Conservation (phyloP, 2,329 filamentous ascomycete genomes). For the Fusarium miscanthi region DNA sequence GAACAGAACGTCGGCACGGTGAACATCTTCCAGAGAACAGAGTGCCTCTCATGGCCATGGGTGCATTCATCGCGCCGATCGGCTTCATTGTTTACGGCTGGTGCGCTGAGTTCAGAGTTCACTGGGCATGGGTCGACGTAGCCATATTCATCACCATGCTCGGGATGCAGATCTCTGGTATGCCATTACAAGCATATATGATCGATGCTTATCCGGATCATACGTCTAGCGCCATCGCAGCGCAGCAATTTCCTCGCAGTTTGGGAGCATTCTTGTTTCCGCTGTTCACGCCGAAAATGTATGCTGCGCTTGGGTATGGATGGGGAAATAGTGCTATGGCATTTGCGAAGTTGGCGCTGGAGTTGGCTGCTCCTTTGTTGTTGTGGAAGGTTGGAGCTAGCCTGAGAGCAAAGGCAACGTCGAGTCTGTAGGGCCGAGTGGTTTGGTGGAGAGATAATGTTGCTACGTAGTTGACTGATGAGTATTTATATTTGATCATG, state of each 20-base stretch:
- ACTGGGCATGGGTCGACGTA: slow-evolving; percentile 54
- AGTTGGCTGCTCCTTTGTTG: slow-evolving; percentile 51
- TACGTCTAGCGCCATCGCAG: slow-evolving; percentile 59
- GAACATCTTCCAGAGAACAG: slow-evolving; percentile 40
- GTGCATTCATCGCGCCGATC: slow-evolving; percentile 55
- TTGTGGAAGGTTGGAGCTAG: slow-evolving; percentile 56
- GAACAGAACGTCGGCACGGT: slow-evolving; percentile 31
- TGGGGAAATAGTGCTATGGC: slow-evolving; percentile 55
- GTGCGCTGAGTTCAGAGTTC: slow-evolving; percentile 51
- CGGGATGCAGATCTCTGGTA: slow-evolving; percentile 48
- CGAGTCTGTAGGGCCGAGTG: not conserved
- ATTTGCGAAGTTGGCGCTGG: slow-evolving; percentile 51
- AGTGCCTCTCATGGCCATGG: slow-evolving; percentile 46
- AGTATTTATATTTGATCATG: not conserved
- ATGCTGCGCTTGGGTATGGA: slow-evolving; percentile 51
- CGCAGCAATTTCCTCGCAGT: slow-evolving; percentile 58
- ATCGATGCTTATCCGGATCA: slow-evolving; percentile 60
- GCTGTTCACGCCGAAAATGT: slow-evolving; percentile 58
- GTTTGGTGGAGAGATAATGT: accelerated
- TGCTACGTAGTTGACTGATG: accelerated
- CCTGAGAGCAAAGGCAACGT: slow-evolving; percentile 38
- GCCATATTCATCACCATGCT: slow-evolving; percentile 50
- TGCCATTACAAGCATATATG: slow-evolving; percentile 53
- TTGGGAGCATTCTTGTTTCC: slow-evolving; percentile 62
- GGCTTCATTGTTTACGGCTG: slow-evolving; percentile 59